Percentiles rank a stretch among this genome's conserved stretches.
Conservation (phyloP, 2,329 filamentous ascomycete genomes). For the Fusarium sp. region DNA sequence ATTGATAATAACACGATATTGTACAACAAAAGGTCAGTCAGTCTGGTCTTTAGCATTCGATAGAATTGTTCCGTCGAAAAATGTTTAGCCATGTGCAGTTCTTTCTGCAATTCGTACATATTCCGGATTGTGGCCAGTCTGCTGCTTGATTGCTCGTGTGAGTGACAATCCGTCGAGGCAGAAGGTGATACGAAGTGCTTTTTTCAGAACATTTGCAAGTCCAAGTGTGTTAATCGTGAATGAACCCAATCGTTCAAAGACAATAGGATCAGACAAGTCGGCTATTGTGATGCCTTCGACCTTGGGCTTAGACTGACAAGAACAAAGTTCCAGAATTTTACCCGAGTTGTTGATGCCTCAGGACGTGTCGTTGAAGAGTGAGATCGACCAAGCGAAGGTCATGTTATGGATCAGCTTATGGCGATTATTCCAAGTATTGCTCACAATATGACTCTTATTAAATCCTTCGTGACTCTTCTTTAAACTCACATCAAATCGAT, state of each 20-base stretch:
- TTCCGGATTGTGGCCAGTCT: constrained; percentile 10
- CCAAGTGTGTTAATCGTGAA: constrained; percentile 4
- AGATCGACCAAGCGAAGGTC: constrained; percentile 1
- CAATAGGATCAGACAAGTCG: background rate
- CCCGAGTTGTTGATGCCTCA: constrained; percentile 45
- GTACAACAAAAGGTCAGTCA: constrained; percentile 10
- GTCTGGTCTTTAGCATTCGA: background rate
- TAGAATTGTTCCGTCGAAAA: constrained; percentile 1
- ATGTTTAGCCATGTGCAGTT: constrained; percentile 8
- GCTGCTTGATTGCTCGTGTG: constrained; percentile 4
- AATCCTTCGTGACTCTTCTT: constrained; percentile 35
- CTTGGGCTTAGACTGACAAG: constrained; percentile 26
- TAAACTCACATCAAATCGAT: constrained; percentile 13
- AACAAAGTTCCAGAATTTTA: constrained; percentile 24
- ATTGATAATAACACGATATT: constrained; percentile 24
- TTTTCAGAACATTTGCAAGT: constrained; percentile 1
- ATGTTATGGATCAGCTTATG: constrained; percentile 1
- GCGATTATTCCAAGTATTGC: constrained; percentile 1
- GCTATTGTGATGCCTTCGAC: constrained; percentile 34
- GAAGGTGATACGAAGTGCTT: background rate
- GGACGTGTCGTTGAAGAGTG: constrained; percentile 14
- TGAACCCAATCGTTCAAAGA: background rate
- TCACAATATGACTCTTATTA: constrained; percentile 34
- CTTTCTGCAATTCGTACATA: constrained; percentile 22
- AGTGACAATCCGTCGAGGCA: constrained; percentile 2